phyloP scores from a whole-genome alignment of 2,329 filamentous ascomycete genomes.

The Claviceps capensis region DNA sequence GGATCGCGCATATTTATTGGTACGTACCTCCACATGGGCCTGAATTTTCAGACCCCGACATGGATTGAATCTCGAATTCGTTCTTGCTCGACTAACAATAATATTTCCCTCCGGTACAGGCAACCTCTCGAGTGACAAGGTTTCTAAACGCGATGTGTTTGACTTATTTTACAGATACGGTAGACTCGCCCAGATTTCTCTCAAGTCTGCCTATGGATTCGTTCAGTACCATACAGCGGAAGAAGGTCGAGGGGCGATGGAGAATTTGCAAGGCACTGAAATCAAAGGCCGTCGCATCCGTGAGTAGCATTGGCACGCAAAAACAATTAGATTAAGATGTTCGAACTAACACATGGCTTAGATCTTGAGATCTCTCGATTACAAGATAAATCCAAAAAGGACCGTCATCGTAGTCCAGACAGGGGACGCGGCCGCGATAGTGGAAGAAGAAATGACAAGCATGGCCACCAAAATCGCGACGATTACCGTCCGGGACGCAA shows the following conservation, averaged over 20 bases:
- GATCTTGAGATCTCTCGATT: constrained; percentile 84
- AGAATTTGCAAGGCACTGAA: constrained; percentile 64
- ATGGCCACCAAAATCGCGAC: constrained; percentile 40
- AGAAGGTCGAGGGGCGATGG: constrained; percentile 62
- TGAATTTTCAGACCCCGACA: neutral
- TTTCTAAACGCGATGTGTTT: constrained; percentile 88
- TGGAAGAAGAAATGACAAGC: constrained; percentile 29
- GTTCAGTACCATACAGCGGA: constrained; percentile 75
- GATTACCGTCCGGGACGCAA: constrained; percentile 52
- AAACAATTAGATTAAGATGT: neutral
- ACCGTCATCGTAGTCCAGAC: constrained; percentile 46
- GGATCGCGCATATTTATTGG: constrained; percentile 72
- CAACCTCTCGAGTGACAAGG: constrained; percentile 83
- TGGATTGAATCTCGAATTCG: neutral
- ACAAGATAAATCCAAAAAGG: constrained; percentile 59
- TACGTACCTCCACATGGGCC: constrained; percentile 26
- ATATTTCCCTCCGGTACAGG: constrained; percentile 34
- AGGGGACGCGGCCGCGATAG: constrained; percentile 35
- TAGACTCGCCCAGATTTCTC: constrained; percentile 81
- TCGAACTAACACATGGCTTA: constrained; percentile 18
- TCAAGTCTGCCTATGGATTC: constrained; percentile 94
- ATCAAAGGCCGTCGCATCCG: constrained; percentile 87
- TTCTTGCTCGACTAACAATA: constrained; percentile 6
- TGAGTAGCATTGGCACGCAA: constrained; percentile 34
- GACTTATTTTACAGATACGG: constrained; percentile 79